Evolutionary conservation across 2,329 filamentous ascomycete species (phyloP).

Genomic region (Trichoderma polysporum): DNA sequence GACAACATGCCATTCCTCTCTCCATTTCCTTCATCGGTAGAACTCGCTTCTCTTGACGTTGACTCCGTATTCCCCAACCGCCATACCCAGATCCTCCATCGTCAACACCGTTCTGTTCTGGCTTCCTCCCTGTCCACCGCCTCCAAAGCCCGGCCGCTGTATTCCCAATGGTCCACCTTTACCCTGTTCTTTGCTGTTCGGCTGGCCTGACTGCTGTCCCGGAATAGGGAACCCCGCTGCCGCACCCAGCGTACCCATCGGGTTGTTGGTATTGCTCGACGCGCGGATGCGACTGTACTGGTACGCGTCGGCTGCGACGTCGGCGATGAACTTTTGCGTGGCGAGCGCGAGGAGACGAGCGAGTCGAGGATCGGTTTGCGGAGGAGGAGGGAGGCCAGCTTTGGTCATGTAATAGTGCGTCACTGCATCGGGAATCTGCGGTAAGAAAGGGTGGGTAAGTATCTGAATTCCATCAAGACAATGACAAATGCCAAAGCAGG

Average conservation of each 20-base stretch:
- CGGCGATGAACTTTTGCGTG: constrained; percentile 98
- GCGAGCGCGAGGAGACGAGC: constrained; percentile 91
- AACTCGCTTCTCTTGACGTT: constrained; percentile 98
- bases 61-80: constrained; percentile 94
- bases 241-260: constrained; percentile 81
- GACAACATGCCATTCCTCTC: not conserved
- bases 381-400: constrained; percentile 88
- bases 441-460: not conserved
- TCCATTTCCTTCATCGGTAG: constrained; percentile 52
- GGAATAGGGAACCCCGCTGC: constrained; percentile 67
- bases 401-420: constrained; percentile 98
- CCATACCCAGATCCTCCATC: constrained; percentile 99
- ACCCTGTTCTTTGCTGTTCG: constrained; percentile 57
- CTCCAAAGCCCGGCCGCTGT: constrained; percentile 77
- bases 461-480: not conserved
- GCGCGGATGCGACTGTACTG: constrained; percentile 95
- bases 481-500: not conserved
- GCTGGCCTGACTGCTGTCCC: constrained; percentile 59
- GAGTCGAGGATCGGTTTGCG: constrained; percentile 84
- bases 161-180: constrained; percentile 65
- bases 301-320: constrained; percentile 95
- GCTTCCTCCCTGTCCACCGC: constrained; percentile 82
- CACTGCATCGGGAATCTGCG: constrained; percentile 91
- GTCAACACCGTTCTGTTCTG: constrained; percentile 93
- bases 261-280: constrained; percentile 84